phyloP scores from a whole-genome alignment of 2,329 filamentous ascomycete species.

The Cryphonectria radicalis region DNA sequence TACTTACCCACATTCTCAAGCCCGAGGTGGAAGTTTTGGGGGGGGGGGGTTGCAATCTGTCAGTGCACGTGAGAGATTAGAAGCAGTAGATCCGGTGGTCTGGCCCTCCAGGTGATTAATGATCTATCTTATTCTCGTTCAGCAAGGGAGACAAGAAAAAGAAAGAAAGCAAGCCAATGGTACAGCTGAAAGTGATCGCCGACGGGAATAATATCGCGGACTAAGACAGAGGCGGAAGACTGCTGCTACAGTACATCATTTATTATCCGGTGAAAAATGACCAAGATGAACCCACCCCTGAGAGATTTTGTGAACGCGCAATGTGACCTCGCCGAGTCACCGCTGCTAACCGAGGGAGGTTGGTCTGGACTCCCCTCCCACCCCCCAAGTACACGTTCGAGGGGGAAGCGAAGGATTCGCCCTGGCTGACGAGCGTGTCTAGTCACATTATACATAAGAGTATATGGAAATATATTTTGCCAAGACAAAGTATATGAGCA shows the following conservation, averaged over 20 bases:
- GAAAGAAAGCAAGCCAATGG: no score
- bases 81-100: background rate
- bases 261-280: background rate
- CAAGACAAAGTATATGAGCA: no score
- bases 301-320: background rate
- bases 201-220: background rate
- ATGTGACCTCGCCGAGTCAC: background rate
- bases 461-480: no score
- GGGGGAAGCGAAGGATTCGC: no score
- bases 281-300: background rate
- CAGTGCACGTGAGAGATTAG: background rate
- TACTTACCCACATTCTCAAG: background rate
- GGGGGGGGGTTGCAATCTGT: background rate
- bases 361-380: background rate
- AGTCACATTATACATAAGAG: no score
- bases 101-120: background rate
- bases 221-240: background rate
- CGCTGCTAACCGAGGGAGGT: background rate
- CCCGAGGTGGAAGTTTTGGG: background rate
- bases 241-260: background rate
- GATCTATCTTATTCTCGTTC: background rate
- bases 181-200: background rate
- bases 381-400: no score
- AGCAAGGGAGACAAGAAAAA: background rate
- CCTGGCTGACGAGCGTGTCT: no score